phyloP scores from a whole-genome alignment of 306 rosid species.

The Lathyrus oleraceus region DNA sequence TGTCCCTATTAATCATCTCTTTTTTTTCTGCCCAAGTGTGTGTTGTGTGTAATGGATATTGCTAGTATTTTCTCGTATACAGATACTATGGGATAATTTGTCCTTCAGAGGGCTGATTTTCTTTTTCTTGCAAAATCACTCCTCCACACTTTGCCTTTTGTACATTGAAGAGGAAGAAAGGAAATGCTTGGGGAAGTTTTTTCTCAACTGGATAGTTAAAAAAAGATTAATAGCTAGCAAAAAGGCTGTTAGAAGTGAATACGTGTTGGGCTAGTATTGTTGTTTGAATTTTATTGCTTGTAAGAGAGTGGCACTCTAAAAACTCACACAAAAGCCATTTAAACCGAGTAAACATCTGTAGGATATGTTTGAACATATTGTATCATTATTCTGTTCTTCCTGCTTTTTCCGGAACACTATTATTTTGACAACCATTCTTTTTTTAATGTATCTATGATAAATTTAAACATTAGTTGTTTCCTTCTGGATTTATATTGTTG shows the following conservation, averaged over 20 bases:
- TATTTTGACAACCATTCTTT: conserved; percentile 6
- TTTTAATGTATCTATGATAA: neutral
- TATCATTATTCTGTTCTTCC: neutral
- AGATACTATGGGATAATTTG: neutral
- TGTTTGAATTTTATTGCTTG: conserved; percentile 10
- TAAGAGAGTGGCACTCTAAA: neutral
- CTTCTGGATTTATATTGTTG: conserved; percentile 25
- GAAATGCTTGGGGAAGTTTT: neutral
- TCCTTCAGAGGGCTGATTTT: neutral
- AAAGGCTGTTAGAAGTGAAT: conserved; percentile 13
- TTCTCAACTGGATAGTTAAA: neutral
- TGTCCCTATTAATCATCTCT: neutral
- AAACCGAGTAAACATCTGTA: neutral
- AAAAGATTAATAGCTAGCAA: neutral
- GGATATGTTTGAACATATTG: neutral
- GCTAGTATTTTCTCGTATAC: neutral
- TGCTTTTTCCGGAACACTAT: conserved; percentile 1
- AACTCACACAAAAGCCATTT: neutral
- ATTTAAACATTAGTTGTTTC: conserved; percentile 17
- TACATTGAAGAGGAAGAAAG: neutral
- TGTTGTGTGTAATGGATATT: neutral
- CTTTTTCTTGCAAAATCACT: neutral
- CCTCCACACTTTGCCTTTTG: neutral
- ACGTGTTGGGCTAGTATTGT: neutral
- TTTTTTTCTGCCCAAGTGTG: too few species aligned